Percentiles rank a stretch among this genome's conserved stretches.
Conservation (phyloP, 306 rosid genomes). For the Ammopiptanthus mongolicus region DNA sequence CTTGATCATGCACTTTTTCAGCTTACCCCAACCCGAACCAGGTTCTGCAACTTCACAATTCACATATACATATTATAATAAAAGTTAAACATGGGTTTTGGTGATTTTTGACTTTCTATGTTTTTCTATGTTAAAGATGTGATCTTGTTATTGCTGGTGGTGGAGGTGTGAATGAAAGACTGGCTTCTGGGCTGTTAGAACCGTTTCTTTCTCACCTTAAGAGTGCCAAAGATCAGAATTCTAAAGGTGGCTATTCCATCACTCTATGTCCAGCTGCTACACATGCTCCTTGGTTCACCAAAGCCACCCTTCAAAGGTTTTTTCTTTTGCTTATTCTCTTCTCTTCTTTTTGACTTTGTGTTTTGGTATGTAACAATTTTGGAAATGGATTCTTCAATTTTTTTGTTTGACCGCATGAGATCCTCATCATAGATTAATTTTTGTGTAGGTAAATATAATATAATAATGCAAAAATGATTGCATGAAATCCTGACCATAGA, state of each 20-base stretch:
- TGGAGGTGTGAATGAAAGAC: conserved; percentile 66
- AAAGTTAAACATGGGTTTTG: background rate
- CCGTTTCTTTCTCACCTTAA: conserved; percentile 80
- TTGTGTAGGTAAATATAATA: too few species aligned
- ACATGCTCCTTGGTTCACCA: conserved; percentile 85
- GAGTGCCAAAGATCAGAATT: conserved; percentile 92
- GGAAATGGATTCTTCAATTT: too few species aligned
- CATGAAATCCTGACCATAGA: too few species aligned
- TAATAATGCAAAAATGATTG: too few species aligned
- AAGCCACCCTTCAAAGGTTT: conserved; percentile 87
- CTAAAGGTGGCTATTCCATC: conserved; percentile 95
- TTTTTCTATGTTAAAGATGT: conserved; percentile 49
- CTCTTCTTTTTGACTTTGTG: background rate
- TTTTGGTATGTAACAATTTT: background rate
- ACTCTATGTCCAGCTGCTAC: conserved; percentile 58
- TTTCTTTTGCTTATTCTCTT: background rate
- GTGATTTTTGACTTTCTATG: conserved; percentile 7
- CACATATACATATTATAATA: background rate
- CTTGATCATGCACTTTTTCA: conserved; percentile 93
- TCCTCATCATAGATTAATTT: too few species aligned
- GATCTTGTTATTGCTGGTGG: conserved; percentile 64
- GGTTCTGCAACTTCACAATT: conserved; percentile 40
- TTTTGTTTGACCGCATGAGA: too few species aligned
- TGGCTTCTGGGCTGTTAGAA: conserved; percentile 84
- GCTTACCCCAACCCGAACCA: conserved; percentile 98